phyloP scores from a whole-genome alignment of 768 basidiomycete genomes.

The Russula brevipes region DNA sequence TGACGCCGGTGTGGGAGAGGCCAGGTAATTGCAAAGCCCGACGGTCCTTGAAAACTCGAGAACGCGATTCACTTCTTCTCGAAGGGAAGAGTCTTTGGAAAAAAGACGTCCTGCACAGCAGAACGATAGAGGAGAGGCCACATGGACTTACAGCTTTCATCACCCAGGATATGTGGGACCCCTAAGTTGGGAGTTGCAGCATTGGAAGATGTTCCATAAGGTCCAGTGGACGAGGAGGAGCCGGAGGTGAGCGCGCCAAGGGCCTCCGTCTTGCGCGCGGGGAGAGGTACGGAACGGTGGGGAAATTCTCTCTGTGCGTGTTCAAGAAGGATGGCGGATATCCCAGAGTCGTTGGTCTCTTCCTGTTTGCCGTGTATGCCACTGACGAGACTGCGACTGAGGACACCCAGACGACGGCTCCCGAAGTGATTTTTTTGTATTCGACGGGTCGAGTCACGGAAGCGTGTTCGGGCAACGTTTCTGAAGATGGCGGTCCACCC shows the following conservation, averaged over 20 bases:
- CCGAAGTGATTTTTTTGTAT: conserved; percentile 25
- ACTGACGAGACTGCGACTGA: conserved; percentile 16
- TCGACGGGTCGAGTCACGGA: conserved; percentile 20
- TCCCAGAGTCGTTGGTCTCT: neutral
- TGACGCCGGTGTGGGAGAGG: neutral
- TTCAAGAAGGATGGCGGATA: conserved; percentile 9
- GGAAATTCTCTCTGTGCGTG: conserved; percentile 15
- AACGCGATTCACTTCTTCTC: conserved; percentile 14
- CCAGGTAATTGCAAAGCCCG: conserved; percentile 18
- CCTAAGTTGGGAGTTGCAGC: neutral
- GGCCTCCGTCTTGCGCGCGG: neutral
- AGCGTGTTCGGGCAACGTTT: conserved; percentile 23
- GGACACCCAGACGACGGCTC: conserved; percentile 20
- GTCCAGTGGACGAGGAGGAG: neutral
- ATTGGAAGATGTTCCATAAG: neutral
- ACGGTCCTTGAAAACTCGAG: conserved; percentile 19
- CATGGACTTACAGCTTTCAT: conserved; percentile 4
- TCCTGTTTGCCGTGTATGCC: neutral
- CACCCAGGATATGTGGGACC: neutral
- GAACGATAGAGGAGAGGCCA: neutral
- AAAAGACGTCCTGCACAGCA: neutral
- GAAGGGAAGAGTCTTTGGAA: conserved; percentile 7
- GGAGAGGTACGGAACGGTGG: neutral
- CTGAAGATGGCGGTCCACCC: conserved; percentile 1
- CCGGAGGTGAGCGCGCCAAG: neutral